These are phyloP conservation scores for Penicillium manginii DNA, from an alignment of 495 filamentous ascomycete genomes.

Conservation along the genomic window DNA sequence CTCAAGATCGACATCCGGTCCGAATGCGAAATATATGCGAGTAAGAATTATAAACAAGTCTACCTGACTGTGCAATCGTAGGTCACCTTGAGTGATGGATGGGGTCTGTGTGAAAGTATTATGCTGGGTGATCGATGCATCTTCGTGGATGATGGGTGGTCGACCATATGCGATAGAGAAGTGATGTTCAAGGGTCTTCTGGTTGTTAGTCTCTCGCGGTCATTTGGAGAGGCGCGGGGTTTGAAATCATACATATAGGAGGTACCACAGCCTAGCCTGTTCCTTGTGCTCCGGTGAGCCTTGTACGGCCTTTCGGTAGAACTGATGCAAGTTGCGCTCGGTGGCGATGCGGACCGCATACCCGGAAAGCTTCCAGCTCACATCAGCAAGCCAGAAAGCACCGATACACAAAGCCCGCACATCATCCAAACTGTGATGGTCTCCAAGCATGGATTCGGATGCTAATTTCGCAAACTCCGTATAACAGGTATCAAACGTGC, in stretches of 20 bases:
- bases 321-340: constrained; percentile 54
- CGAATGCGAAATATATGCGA: constrained; percentile 59
- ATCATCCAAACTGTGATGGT: constrained; percentile 55
- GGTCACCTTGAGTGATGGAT: constrained; percentile 51
- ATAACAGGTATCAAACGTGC: constrained; percentile 54
- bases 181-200: constrained; percentile 56
- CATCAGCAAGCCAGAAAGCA: constrained; percentile 59
- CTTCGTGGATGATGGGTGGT: constrained; percentile 59
- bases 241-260: constrained; percentile 48
- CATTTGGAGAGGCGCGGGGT: background rate
- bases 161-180: constrained; percentile 59
- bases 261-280: constrained; percentile 54
- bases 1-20: constrained; percentile 59
- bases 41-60: constrained; percentile 62
- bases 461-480: constrained; percentile 56
- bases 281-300: constrained; percentile 50
- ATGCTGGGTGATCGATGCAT: constrained; percentile 54
- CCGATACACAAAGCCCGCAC: constrained; percentile 56
- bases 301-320: constrained; percentile 52
- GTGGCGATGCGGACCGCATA: constrained; percentile 61
- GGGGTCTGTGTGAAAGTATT: constrained; percentile 51
- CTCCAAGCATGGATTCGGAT: constrained; percentile 56
- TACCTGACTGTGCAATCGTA: constrained; percentile 59
- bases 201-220: constrained; percentile 17
- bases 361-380: constrained; percentile 60